Percentiles rank a stretch among this genome's conserved stretches.
phyloP scores from a whole-genome alignment of 345 rosid species.

The Salix suchowensis region DNA sequence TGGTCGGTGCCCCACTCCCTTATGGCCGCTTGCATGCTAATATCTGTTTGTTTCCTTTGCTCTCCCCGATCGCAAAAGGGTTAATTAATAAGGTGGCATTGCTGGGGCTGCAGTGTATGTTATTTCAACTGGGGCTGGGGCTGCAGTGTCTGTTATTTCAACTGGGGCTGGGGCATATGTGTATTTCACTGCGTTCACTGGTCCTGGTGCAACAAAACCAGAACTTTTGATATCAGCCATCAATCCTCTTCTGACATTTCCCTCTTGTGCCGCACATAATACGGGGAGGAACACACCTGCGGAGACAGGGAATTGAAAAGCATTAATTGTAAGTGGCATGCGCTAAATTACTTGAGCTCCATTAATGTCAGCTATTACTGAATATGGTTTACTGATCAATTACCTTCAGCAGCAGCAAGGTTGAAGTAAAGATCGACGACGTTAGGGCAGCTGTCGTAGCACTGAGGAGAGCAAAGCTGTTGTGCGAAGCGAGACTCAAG shows the following conservation, averaged over 20 bases:
- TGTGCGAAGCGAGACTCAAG: constrained; percentile 55
- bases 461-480: constrained; percentile 66
- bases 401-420: constrained; percentile 94
- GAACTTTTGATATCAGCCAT: constrained; percentile 63
- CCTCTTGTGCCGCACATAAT: constrained; percentile 56
- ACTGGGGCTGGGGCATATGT: neutral
- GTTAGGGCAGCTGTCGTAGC: constrained; percentile 72
- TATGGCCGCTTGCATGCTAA: neutral
- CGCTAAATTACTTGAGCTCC: neutral
- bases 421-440: constrained; percentile 78
- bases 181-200: constrained; percentile 15
- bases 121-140: neutral
- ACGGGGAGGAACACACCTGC: constrained; percentile 75
- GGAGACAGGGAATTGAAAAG: neutral
- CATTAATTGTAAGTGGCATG: neutral
- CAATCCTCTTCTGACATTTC: constrained; percentile 41
- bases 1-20: neutral
- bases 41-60: neutral
- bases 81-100: constrained; percentile 16
- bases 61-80: neutral
- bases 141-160: neutral
- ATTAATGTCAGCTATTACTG: neutral
- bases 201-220: constrained; percentile 51
- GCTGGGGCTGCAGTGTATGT: constrained; percentile 17
- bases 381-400: neutral